Conservation (phyloP, 1,284 basidiomycete genomes). For the Anthracocystis panici-leucophaei region DNA sequence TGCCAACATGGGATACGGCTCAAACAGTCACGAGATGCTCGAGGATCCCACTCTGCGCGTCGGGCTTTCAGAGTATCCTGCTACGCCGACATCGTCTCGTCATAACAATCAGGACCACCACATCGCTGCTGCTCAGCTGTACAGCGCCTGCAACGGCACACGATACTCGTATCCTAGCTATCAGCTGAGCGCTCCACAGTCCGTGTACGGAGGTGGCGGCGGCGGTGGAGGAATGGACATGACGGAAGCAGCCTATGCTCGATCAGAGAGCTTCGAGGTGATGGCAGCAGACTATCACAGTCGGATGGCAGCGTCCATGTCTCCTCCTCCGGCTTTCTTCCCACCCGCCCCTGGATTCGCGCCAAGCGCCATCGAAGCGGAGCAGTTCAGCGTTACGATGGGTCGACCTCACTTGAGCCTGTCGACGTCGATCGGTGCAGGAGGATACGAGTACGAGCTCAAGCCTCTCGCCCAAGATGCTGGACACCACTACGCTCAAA, state of each 20-base stretch:
- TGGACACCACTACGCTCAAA: slow-evolving; percentile 18
- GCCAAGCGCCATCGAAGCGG: slow-evolving; percentile 8
- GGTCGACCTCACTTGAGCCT: slow-evolving; percentile 12
- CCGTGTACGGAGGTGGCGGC: not conserved
- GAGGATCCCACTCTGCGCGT: slow-evolving; percentile 39
- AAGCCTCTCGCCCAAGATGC: slow-evolving; percentile 19
- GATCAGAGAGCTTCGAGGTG: slow-evolving; percentile 8
- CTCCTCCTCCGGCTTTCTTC: slow-evolving; percentile 31
- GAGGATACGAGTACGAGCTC: slow-evolving; percentile 16
- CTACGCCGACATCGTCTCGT: slow-evolving; percentile 8
- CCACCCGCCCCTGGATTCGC: slow-evolving; percentile 4
- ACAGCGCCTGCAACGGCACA: slow-evolving; percentile 25
- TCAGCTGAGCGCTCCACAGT: slow-evolving; percentile 9
- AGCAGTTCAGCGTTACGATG: slow-evolving; percentile 3
- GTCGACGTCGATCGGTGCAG: not conserved
- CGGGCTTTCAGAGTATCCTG: slow-evolving; percentile 29
- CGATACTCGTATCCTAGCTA: slow-evolving; percentile 21
- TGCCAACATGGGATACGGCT: not conserved
- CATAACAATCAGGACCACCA: slow-evolving; percentile 45
- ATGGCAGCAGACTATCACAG: slow-evolving; percentile 16
- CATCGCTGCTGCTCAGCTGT: slow-evolving; percentile 40
- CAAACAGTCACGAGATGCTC: slow-evolving; percentile 22
- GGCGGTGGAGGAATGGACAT: slow-evolving; percentile 6
- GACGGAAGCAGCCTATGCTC: slow-evolving; percentile 10
- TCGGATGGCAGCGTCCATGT: slow-evolving; percentile 20